Evolutionary conservation across 257 asterid genomes (phyloP).

Genomic region (Fraxinus pennsylvanica): DNA sequence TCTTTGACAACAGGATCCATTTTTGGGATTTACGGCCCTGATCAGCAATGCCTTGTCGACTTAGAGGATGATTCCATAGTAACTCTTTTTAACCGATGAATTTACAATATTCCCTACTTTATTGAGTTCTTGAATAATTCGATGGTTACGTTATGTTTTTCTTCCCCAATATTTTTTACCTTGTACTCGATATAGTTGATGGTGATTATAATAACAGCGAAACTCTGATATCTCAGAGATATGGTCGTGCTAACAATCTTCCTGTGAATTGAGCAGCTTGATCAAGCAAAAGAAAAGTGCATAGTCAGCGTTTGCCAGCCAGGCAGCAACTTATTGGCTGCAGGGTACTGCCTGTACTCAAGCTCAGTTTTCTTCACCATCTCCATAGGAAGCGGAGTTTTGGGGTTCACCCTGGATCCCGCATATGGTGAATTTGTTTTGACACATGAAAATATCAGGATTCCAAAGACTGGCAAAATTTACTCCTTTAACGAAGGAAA

Average conservation of each 20-base stretch:
- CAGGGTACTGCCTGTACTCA: slow-evolving; percentile 85
- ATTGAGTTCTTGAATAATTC: background rate
- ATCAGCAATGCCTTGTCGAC: slow-evolving; percentile 61
- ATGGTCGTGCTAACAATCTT: background rate
- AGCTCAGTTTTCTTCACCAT: slow-evolving; percentile 71
- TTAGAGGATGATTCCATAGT: slow-evolving; percentile 58
- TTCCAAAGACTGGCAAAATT: slow-evolving; percentile 58
- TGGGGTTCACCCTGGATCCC: slow-evolving; percentile 66
- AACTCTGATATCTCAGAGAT: too few species aligned
- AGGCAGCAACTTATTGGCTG: slow-evolving; percentile 79
- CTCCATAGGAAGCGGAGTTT: slow-evolving; percentile 73
- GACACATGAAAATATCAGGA: slow-evolving; percentile 69
- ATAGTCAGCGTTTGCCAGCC: slow-evolving; percentile 80
- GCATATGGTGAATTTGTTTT: slow-evolving; percentile 68
- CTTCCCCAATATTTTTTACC: too few species aligned
- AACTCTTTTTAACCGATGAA: slow-evolving; percentile 8
- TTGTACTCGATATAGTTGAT: too few species aligned
- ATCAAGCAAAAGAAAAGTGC: slow-evolving; percentile 58
- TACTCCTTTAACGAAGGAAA: slow-evolving; percentile 91
- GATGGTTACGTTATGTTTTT: too few species aligned
- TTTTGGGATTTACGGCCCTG: slow-evolving; percentile 77
- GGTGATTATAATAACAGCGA: too few species aligned
- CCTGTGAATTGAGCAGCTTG: slow-evolving; percentile 47
- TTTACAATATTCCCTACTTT: too few species aligned
- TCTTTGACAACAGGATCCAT: slow-evolving; percentile 82